phyloP scores from a whole-genome alignment of 2,329 filamentous ascomycete genomes.

The Pseudogymnoascus sp. region DNA sequence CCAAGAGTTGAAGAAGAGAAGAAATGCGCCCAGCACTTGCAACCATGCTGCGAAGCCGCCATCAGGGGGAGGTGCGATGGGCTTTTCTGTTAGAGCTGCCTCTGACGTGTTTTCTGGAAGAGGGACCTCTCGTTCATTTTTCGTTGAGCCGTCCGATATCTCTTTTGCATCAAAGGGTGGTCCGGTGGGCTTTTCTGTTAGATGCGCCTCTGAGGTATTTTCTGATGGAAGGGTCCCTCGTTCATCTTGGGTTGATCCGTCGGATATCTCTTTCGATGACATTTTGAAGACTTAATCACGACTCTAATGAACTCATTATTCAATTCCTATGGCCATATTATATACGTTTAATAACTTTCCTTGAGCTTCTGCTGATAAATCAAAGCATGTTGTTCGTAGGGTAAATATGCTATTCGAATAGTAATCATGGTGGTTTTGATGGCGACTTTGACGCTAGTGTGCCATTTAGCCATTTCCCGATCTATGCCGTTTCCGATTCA shows the following conservation, averaged over 20 bases:
- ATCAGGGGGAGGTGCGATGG: constrained; percentile 36
- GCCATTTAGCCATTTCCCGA: not conserved
- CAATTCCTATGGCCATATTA: not conserved
- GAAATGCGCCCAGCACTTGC: constrained; percentile 41
- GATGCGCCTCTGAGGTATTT: not conserved
- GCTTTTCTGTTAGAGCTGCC: not conserved
- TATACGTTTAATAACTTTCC: not conserved
- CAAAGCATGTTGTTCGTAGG: not conserved
- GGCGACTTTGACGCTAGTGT: not conserved
- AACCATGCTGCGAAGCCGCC: constrained; percentile 50
- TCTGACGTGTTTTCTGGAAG: not conserved
- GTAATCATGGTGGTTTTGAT: not conserved
- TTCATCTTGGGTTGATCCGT: not conserved
- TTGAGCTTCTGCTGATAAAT: not conserved
- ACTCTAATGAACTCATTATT: not conserved
- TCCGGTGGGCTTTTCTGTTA: not conserved
- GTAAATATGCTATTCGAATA: not conserved
- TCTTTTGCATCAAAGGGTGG: no score
- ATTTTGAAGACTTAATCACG: not conserved
- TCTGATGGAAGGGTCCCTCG: not conserved
- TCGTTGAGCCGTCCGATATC: not conserved
- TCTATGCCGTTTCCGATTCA: not conserved
- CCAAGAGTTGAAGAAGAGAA: constrained; percentile 31
- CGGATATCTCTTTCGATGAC: not conserved
- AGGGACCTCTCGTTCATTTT: not conserved